Evolutionary conservation across 306 rosid species (phyloP), one percentile per base, ranked within the genome.

Genomic region (Glycyrrhiza uralensis): DNA sequence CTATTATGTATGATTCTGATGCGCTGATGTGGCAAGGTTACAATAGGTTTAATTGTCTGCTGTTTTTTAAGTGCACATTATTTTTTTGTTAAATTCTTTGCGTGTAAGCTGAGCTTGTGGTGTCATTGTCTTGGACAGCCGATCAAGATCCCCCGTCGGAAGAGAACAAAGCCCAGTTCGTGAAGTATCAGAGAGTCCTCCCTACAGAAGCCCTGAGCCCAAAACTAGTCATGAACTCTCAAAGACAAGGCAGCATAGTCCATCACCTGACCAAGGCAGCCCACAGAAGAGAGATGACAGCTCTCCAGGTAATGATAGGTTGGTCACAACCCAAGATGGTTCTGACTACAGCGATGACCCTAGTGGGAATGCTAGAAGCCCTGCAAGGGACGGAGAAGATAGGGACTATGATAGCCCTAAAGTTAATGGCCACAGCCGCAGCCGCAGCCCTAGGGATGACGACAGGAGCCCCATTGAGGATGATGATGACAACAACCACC

Each of bases 71-170:
- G 0, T 38, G 3, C 7, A 33, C 23, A 36, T 0, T 74, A 26
- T 49, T 12, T 7, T 58, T n/a, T n/a, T n/a, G n/a, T 28, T 35
- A 7, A 29, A 57, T 56, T 32, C 11, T 9, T 76, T 17, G 11
- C 28, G 57, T 15, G 18, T 69, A 24, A 51, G 18, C 47, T 77
- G 6, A 62, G 26, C 22, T 30, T 29, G 38, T 24, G 24, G 4
- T 49, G 7, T 50, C 59, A 18, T 19, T 68, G 20, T 46, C 41
- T 58, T 71, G 71, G 56, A 22, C 86, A 91, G 97, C 76, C 95
- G 78, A 20, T 91, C 95, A 26, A 88, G 89, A 50, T 91, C 97
- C 51, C 95, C 95, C 0, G 80, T 32, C 15, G 75, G 85, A 44
- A 83, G 90, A 72, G 89, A 79, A 13, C 70, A 89, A 18, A 88